Evolutionary conservation across 345 rosid species (phyloP), one percentile per base, ranked within the genome.

Genomic region (Dovyalis caffra): DNA sequence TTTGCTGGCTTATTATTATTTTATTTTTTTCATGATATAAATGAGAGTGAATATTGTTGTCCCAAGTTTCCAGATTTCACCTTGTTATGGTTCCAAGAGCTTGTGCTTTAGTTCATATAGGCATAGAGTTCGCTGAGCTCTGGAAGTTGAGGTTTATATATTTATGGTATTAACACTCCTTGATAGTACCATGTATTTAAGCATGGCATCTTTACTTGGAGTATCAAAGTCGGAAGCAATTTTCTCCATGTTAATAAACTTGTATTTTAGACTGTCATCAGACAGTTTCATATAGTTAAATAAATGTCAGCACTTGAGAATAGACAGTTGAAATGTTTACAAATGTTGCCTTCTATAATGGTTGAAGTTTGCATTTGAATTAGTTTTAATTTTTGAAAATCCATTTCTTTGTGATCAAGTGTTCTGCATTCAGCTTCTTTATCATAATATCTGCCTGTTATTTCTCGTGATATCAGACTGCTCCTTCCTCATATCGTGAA

Each of bases 1-100:
- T 61, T 75, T 69, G 56, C 68, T 29, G 32, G 38, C n/a, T 58
- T 6, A n/a, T n/a, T n/a, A n/a, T n/a, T n/a, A n/a, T n/a, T n/a
- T n/a, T n/a, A n/a, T n/a, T 0, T 23, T 75, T 58, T 37, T 28
- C 49, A 31, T n/a, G 43, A 38, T 57, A 51, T 5, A 26, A 73
- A 56, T 60, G 9, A 33, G 26, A 47, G 63, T 47, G 63, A 18
- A 73, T 38, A 21, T 66, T n/a, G 2, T 11, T 65, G 51, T 34
- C 25, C 62, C 40, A 62, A 38, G 18, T 40, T 26, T 62, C 29
- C 12, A 26, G 16, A 18, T 38, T 31, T 29, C 15, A 26, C 63
- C 5, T 9, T 45, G 5, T 38, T 58, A 71, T 31, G 33, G 16
- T n/a, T 9, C 25, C 29, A n/a, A 28, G 61, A 21, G 69, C 66